Base-by-base conservation (phyloP, 1,284 basidiomycete species). In the Irpex sp. region DNA sequence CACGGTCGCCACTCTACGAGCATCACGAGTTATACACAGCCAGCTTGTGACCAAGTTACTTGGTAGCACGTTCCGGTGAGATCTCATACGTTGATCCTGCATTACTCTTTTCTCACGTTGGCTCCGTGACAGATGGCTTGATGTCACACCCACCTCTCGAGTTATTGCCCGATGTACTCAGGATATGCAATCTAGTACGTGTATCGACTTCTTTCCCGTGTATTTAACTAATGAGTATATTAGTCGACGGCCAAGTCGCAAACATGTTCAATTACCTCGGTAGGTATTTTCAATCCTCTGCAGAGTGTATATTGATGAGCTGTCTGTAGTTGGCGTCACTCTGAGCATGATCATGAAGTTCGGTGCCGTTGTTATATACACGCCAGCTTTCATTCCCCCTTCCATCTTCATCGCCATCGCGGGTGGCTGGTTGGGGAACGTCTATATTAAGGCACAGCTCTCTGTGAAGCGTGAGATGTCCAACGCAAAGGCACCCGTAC, bases 401-500 rank as follows among this genome's bases (percentile, higher is more conserved):
- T 75, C 77, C 15, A 54, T 75, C 5, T 17, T 70, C 55, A 76
- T 85, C 35, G 78, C 77, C 5, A 68, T 74, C 2, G 15, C 82
- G 4, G 83, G 83, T 26, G 77, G 72, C n/a, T 71, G 76, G 67
- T 71, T 79, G 21, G 82, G 75, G 11, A 69, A 74, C 53, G 69
- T 84, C n/a, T 87, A 85, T 67, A 88, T 92, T 69, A 83, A 83
- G 66, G 86, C 86, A 15, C 90, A 92, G 71, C 77, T 92, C 8
- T 83, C 86, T 13, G 86, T 91, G 56, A 93, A 92, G 68, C 80
- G 86, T 15, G 84, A 89, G 69, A 86, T 87, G 84, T 83, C 81
- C 31, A 88, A 87, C 70, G 82, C 85, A 7, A 81, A 80, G 63
- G 77, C 84, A 1, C 88, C 88, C 0, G 81, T 91, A 8, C 79